phyloP scores from a whole-genome alignment of 345 rosid species.

The Citropsis articulata region DNA sequence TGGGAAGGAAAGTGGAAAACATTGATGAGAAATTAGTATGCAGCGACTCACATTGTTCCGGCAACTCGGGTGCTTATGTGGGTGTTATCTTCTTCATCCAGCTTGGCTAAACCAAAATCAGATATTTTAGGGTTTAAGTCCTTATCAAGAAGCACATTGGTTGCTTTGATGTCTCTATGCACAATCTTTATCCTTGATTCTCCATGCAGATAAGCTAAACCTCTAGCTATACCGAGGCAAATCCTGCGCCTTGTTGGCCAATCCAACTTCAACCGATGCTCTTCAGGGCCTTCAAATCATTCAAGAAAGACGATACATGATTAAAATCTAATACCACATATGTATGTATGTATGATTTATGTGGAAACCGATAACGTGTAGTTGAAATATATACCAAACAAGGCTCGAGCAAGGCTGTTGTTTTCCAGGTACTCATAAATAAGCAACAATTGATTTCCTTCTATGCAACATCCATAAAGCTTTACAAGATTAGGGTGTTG shows the following conservation, averaged over 20 bases:
- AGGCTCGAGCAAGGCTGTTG: slow-evolving; percentile 54
- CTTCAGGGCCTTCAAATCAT: slow-evolving; percentile 34
- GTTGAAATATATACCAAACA: slow-evolving; percentile 43
- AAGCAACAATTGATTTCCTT: slow-evolving; percentile 52
- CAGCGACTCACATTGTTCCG: slow-evolving; percentile 51
- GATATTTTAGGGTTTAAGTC: slow-evolving; percentile 53
- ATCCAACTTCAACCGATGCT: slow-evolving; percentile 42
- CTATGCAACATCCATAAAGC: slow-evolving; percentile 65
- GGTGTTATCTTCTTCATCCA: slow-evolving; percentile 62
- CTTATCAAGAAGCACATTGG: slow-evolving; percentile 62
- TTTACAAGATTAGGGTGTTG: slow-evolving; percentile 67
- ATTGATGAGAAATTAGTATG: neutral
- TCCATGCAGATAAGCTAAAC: slow-evolving; percentile 62
- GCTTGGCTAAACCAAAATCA: slow-evolving; percentile 74
- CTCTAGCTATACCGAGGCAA: slow-evolving; percentile 68
- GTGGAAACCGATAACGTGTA: neutral
- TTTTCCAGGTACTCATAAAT: slow-evolving; percentile 73
- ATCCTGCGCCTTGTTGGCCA: slow-evolving; percentile 62
- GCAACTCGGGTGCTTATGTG: slow-evolving; percentile 69
- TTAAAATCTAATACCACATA: neutral
- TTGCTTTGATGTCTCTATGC: slow-evolving; percentile 72
- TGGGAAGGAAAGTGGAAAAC: neutral
- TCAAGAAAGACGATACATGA: neutral
- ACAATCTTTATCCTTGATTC: slow-evolving; percentile 66
- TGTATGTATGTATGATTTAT: neutral